Base-by-base conservation (phyloP, 2,329 filamentous ascomycete genomes). In the Alternaria ethzedia region DNA sequence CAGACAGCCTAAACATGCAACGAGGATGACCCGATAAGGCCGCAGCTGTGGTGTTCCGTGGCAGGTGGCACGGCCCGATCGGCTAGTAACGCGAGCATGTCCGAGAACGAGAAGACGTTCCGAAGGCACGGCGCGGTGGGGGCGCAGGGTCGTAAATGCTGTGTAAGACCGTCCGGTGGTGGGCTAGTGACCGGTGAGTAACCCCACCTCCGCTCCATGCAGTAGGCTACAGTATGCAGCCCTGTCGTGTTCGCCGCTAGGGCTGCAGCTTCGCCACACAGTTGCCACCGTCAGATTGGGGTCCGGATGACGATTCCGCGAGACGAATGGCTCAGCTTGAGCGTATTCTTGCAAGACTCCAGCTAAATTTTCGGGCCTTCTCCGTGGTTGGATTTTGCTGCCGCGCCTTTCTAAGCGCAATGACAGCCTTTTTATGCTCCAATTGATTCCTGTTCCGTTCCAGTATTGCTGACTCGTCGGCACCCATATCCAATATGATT, bases 401-500 rank as follows among this genome's bases (percentile, higher is more conserved):
- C 6, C 3, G 49, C 12, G 21, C 20, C 13, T 57, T 57, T 13
- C 46, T 49, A 23, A 67, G 50, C 3, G 62, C 54, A 20, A 70
- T 59, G 8, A 55, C 41, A 9, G 13, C 9, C n/a, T 69, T 64
- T 23, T 67, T 26, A 10, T 10, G 9, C 9, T 26, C 25, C 9
- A 26, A 26, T 10, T 26, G 25, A 10, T 26, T 26, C 9, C 9
- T 26, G 25, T 26, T 26, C 9, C 9, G 8, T 26, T 26, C 9
- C 25, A 26, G 25, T 26, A 26, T 26, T 10, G 8, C 56, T 11
- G 10, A 57, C 46, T 71, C 57, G 23, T 71, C 51, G 8, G 66
- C 70, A 9, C 54, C 55, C 6, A 71, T 10, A 10, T 26, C 25
- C 8, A 30, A 26, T 12, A 72, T 45, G 20, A 70, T 57, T 4